phyloP scores from a whole-genome alignment of 1,284 basidiomycete species.

The Ganoderma resinaceum region DNA sequence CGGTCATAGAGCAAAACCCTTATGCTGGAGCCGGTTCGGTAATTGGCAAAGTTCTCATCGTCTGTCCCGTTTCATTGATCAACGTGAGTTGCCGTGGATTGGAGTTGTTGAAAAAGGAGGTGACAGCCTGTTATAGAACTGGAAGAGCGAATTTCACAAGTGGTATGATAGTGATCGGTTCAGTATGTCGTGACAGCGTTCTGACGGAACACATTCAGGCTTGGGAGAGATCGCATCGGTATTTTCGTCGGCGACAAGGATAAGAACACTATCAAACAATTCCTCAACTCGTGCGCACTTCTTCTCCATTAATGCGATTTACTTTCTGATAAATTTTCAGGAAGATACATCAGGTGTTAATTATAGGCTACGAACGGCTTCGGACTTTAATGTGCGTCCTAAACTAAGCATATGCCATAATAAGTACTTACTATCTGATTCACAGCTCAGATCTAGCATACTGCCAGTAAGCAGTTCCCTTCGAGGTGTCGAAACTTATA shows the following conservation, averaged over 20 bases:
- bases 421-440: constrained; percentile 9
- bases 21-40: constrained; percentile 67
- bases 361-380: constrained; percentile 96
- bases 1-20: constrained; percentile 78
- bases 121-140: constrained; percentile 67
- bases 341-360: constrained; percentile 83
- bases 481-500: not conserved
- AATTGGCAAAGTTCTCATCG: constrained; percentile 86
- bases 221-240: constrained; percentile 83
- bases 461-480: constrained; percentile 54
- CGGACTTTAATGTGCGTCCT: constrained; percentile 75
- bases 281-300: constrained; percentile 69
- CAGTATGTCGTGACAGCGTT: not conserved
- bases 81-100: constrained; percentile 58
- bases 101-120: not conserved
- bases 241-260: constrained; percentile 86
- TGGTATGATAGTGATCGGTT: constrained; percentile 58
- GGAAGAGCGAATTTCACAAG: constrained; percentile 95
- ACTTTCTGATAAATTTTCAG: constrained; percentile 44
- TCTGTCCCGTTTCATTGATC: constrained; percentile 93
- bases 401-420: not conserved
- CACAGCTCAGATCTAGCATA: constrained; percentile 64
- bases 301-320: not conserved
- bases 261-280: constrained; percentile 73
- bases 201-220: constrained; percentile 44